Base-by-base conservation (phyloP, 805 yeast genomes). In the Pichia cephalocereana region DNA sequence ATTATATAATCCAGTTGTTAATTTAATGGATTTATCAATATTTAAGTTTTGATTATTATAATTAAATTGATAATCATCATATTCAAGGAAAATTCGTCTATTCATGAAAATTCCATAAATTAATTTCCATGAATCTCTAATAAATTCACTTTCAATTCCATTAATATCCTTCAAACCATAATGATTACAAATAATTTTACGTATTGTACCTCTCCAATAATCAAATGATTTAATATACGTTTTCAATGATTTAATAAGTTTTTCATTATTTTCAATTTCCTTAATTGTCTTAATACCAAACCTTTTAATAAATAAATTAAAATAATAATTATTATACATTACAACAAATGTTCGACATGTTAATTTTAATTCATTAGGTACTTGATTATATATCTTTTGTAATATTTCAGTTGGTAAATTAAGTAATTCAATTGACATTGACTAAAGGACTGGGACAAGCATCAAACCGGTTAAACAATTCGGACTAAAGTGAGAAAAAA, bases 81-180 rank as follows among this genome's bases (percentile, higher is more conserved):
- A 56, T 36, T 75, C 77, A 17, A 82, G 78, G 59, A 73, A 80
- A 30, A 80, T 54, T 40, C 83, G 61, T 44, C 77, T 70, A 55
- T 77, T 79, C 51, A 69, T 70, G 48, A 77, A 61, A 8, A 81
- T 62, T 0, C 77, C 70, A 51, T 74, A 76, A 1, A 79, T 66
- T 30, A 79, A 63, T 52, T 65, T 68, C 83, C 84, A 81, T 0
- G 80, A 75, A 59, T 77, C 83, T 47, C 66, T 67, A 14, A 76
- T 58, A 51, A 57, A 75, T 47, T 59, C 51, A 46, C 63, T 62
- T 37, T 58, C 59, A 11, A 43, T 44, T 48, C 51, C 32, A n/a
- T 34, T 14, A 17, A 23, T 37, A 15, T 34, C 37, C 37, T 15
- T 34, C 17, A 2, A 15, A 18, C 31, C 57, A 39, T 58, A 55